Percentiles rank a stretch among this genome's conserved stretches.
Evolutionary conservation across 2,329 filamentous ascomycete genomes (phyloP).

Genomic region (Ciborinia camelliae): DNA sequence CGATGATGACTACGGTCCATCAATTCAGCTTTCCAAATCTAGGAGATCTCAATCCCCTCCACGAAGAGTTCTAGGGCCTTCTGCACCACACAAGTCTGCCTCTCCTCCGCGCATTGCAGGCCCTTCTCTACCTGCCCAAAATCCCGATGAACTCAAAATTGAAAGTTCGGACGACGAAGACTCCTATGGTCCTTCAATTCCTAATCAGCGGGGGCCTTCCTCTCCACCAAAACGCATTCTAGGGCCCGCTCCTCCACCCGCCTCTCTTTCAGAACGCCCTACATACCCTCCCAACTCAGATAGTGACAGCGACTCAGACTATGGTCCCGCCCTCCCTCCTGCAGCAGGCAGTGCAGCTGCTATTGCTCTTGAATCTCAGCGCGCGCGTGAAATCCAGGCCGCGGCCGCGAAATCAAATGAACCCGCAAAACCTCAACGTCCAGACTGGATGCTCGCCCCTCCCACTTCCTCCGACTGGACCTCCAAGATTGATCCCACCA

Average conservation of each 20-base stretch:
- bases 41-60: slow-evolving; percentile 21
- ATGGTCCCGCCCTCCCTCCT: slow-evolving; percentile 57
- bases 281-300: slow-evolving; percentile 36
- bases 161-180: slow-evolving; percentile 38
- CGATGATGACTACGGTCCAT: slow-evolving; percentile 31
- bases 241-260: slow-evolving; percentile 45
- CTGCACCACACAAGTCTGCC: slow-evolving; percentile 38
- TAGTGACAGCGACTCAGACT: slow-evolving; percentile 47
- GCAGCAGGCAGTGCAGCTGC: slow-evolving; percentile 37
- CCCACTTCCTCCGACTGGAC: slow-evolving; percentile 52
- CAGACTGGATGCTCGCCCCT: slow-evolving; percentile 80
- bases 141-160: slow-evolving; percentile 45
- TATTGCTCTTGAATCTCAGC: slow-evolving; percentile 3
- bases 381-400: background rate
- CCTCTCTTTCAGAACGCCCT: slow-evolving; percentile 41
- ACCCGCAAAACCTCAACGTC: slow-evolving; percentile 58
- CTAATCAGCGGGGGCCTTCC: background rate
- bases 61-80: slow-evolving; percentile 24
- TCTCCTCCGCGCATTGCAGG: slow-evolving; percentile 28
- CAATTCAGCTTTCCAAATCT: slow-evolving; percentile 6
- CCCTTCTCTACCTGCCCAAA: slow-evolving; percentile 35
- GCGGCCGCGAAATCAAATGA: slow-evolving; percentile 28
- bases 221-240: slow-evolving; percentile 27
- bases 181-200: slow-evolving; percentile 10
- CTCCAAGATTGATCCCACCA: slow-evolving; percentile 75